Evolutionary conservation across 2,329 filamentous ascomycete species (phyloP).

Genomic region (Lachnellula occidentalis): DNA sequence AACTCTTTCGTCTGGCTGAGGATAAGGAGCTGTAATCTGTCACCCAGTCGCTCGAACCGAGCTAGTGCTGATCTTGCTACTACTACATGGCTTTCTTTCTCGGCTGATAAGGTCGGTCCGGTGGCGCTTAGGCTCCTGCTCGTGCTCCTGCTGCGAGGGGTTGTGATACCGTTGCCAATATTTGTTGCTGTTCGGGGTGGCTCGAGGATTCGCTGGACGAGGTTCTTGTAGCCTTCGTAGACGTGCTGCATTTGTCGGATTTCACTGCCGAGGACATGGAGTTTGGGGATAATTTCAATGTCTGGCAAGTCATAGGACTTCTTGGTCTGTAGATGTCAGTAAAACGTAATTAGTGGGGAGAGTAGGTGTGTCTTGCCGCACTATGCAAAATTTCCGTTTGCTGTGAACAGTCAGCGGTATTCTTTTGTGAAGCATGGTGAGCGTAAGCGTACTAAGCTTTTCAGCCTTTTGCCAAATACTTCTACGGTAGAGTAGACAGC

Average conservation of each 20-base stretch:
- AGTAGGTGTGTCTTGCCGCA: conserved; percentile 16
- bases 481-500: conserved; percentile 53
- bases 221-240: conserved; percentile 54
- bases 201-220: conserved; percentile 52
- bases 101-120: conserved; percentile 31
- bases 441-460: conserved; percentile 43
- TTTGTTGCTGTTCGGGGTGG: conserved; percentile 7
- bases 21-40: conserved; percentile 55
- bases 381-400: conserved; percentile 25
- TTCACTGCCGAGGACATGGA: conserved; percentile 56
- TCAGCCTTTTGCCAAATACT: conserved; percentile 40
- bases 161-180: not conserved
- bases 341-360: not conserved
- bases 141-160: conserved; percentile 24
- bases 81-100: not conserved
- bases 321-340: conserved; percentile 25
- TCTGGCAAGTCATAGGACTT: conserved; percentile 36
- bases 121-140: conserved; percentile 19
- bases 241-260: conserved; percentile 55
- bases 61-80: conserved; percentile 41
- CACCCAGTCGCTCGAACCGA: conserved; percentile 53
- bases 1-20: conserved; percentile 57
- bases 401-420: conserved; percentile 6
- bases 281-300: conserved; percentile 48
- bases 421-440: not conserved